Base-by-base conservation (phyloP, 495 filamentous ascomycete species). In the Viridothelium virens region DNA sequence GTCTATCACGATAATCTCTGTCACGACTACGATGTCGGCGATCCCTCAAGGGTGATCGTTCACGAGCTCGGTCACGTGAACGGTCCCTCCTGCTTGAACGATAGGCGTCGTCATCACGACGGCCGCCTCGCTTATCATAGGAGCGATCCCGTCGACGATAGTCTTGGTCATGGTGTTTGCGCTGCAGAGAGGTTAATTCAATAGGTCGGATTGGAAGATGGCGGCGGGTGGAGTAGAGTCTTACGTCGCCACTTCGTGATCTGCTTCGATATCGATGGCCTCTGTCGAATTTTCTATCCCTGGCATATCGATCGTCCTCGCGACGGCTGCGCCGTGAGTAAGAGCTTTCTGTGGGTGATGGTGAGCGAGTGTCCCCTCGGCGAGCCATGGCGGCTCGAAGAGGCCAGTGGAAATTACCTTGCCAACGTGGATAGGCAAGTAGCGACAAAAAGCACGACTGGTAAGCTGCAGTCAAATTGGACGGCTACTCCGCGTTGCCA, bases 1-100 rank as follows among this genome's bases (percentile, higher is more conserved):
- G 65, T 41, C 61, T 68, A 44, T 61, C 61, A 34, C 65, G 46
- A 56, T 70, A 65, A 47, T 71, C 71, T 65, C 65, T 68, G n/a
- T 68, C 56, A 65, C 62, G 33, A 33, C 68, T 67, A 41, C 68
- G 67, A 44, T 67, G 65, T 46, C 64, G 66, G 39, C 44, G 16
- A 38, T 72, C 67, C 65, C 70, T 71, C 65, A 70, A 14, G 9
- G 38, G 61, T 6, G 61, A 41, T n/a, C 61, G 61, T 25, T 63
- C 61, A 47, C 61, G 61, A 63, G 11, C 37, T 63, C 61, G 38
- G 10, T 47, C 63, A 56, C 67, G 70, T 36, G 64, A 67, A 41
- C 48, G n/a, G 11, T 72, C 70, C n/a, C 68, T 56, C 38, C 66
- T 66, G 41, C 53, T 68, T 38, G 56, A 63, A 34, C 67, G 61